These are phyloP conservation scores for Pochonia chlamydosporia DNA, from an alignment of 2,329 filamentous ascomycete genomes.

Conservation along the genomic window DNA sequence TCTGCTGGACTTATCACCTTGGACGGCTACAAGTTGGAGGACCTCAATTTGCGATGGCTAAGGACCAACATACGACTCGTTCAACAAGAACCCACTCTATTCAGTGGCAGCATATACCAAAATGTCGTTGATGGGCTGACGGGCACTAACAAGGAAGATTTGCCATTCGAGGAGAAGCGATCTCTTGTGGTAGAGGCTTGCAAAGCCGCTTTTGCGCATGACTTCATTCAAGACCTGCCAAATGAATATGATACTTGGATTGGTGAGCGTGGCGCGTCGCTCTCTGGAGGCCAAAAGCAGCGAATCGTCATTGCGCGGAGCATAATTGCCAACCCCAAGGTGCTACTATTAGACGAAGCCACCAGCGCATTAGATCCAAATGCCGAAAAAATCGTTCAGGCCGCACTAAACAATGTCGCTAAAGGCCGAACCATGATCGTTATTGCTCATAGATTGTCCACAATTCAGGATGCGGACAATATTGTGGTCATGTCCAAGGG, in stretches of 20 bases:
- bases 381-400: slow-evolving; percentile 46
- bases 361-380: slow-evolving; percentile 50
- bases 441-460: slow-evolving; percentile 58
- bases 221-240: slow-evolving; percentile 45
- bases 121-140: slow-evolving; percentile 45
- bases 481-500: slow-evolving; percentile 62
- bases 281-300: slow-evolving; percentile 63
- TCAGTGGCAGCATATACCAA: slow-evolving; percentile 46
- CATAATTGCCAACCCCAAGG: slow-evolving; percentile 56
- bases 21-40: slow-evolving; percentile 35
- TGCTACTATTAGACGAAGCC: slow-evolving; percentile 64
- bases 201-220: slow-evolving; percentile 44
- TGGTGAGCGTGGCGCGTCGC: slow-evolving; percentile 57
- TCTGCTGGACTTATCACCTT: slow-evolving; percentile 37
- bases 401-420: slow-evolving; percentile 47
- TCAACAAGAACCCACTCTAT: slow-evolving; percentile 48
- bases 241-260: slow-evolving; percentile 55
- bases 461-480: slow-evolving; percentile 55
- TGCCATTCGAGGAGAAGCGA: slow-evolving; percentile 36
- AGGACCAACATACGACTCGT: slow-evolving; percentile 47
- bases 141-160: slow-evolving; percentile 28
- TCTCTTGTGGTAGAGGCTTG: slow-evolving; percentile 41
- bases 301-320: slow-evolving; percentile 61
- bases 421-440: slow-evolving; percentile 59
- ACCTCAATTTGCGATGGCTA: slow-evolving; percentile 46